These are phyloP conservation scores for Tuber aestivum DNA, from an alignment of 495 filamentous ascomycete genomes.

Conservation along the genomic window DNA sequence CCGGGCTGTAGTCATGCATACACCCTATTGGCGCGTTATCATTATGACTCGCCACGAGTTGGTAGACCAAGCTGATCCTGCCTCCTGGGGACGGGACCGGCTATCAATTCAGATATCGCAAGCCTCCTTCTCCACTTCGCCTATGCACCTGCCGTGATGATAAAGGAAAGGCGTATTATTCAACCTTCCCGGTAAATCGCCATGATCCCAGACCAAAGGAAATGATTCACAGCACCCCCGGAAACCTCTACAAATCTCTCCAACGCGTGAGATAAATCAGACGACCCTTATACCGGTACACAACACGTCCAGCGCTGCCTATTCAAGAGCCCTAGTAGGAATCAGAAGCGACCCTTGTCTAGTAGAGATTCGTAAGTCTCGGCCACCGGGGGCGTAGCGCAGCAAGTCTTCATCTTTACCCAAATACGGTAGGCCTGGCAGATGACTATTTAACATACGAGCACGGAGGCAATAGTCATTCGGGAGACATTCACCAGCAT, in stretches of 20 bases:
- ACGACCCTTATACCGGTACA: too few relatives aligned
- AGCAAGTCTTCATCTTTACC: neutral
- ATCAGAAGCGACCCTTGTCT: too few relatives aligned
- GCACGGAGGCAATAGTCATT: neutral
- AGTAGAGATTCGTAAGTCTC: too few relatives aligned
- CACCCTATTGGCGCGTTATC: neutral
- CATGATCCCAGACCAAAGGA: neutral
- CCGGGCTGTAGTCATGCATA: neutral
- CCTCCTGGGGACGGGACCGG: neutral
- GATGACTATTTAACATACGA: neutral
- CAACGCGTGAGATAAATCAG: neutral
- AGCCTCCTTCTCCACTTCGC: neutral
- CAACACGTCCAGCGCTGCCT: too few relatives aligned
- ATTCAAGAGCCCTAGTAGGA: too few relatives aligned
- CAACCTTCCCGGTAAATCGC: neutral
- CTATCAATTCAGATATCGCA: neutral
- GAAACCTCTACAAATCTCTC: neutral
- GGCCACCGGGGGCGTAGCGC: too few relatives aligned
- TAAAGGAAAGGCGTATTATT: neutral
- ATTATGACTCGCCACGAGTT: neutral
- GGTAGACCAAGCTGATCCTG: neutral
- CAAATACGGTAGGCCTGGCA: too few relatives aligned
- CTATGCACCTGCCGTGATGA: neutral
- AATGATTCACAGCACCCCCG: neutral
- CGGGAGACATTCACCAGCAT: neutral